Evolutionary conservation across 352 stramenopile species (phyloP).

Genomic region (Pythium volutum): DNA sequence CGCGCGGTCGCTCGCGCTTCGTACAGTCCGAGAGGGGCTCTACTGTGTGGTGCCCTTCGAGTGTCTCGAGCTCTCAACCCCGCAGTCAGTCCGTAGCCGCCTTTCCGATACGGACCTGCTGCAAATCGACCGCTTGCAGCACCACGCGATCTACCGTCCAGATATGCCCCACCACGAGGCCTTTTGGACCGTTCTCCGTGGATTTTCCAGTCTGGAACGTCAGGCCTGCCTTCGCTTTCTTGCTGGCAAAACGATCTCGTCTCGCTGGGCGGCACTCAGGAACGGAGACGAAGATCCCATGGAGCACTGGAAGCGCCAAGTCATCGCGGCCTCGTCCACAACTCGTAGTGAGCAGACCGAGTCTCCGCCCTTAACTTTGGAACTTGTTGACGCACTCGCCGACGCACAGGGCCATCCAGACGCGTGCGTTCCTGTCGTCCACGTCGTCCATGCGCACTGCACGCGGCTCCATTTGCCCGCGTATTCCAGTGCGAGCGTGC

Average conservation of each 20-base stretch:
- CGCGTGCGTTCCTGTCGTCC: constrained; percentile 56
- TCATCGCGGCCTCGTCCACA: not conserved
- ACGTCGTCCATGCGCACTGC: constrained; percentile 23
- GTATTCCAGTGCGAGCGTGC: constrained; percentile 46
- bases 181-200: constrained; percentile 43
- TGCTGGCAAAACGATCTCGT: constrained; percentile 6
- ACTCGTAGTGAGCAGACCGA: not conserved
- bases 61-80: constrained; percentile 43
- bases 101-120: constrained; percentile 15
- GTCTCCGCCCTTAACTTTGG: constrained; percentile 32
- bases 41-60: constrained; percentile 47
- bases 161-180: constrained; percentile 29
- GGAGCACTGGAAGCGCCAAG: constrained; percentile 13
- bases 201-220: constrained; percentile 48
- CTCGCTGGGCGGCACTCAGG: not conserved
- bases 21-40: constrained; percentile 50
- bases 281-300: constrained; percentile 10
- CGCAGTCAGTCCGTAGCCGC: constrained; percentile 28
- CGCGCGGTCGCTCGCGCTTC: constrained; percentile 20
- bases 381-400: constrained; percentile 39
- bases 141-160: constrained; percentile 30
- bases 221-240: constrained; percentile 47
- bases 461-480: constrained; percentile 51
- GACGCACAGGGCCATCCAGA: constrained; percentile 51
- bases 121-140: constrained; percentile 24